Base-by-base conservation (phyloP, 129 eudicot species). In the Cynara cardunculus region DNA sequence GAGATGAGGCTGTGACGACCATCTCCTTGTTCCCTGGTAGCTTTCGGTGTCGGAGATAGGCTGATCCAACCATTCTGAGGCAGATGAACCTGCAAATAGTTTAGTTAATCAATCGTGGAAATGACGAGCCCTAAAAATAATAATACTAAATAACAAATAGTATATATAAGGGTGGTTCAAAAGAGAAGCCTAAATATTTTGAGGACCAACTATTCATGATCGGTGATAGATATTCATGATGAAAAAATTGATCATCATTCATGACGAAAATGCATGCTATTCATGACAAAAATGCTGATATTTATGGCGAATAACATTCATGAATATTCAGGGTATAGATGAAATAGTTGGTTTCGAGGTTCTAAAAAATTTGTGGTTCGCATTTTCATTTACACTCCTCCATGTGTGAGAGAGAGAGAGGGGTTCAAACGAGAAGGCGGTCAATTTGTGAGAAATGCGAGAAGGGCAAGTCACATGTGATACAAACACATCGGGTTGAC, bases 1-100 rank as follows among this genome's bases (percentile, higher is more conserved):
- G 53, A 85, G 84, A 87, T 89, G 93, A 5, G 97, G 94, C 59
- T 92, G 97, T 31, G 97, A 95, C 61, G 99, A 90, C 99, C 99
- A 95, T 86, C 89, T 88, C 71, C 90, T 86, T 59, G 74, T 82
- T 66, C 88, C 94, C 84, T 85, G 88, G 74, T 84, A 86, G 87
- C 82, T 77, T 68, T 92, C 92, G 18, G 91, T 74, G 76, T 92
- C 97, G 9, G 91, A 87, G 32, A 86, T 81, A 62, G 83, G 90
- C 37, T 85, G 94, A 18, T 92, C 97, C 37, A 84, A 72, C 97
- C 99, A 90, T 80, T 95, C 99, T 11, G 99, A 88, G 37, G 92
- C 97, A 72, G 97, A 87, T 85, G 97, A 95, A 92, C 99, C 99
- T 95, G 93, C 77, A 77, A 19, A 77, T 12, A 76, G 30, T 71